Conservation (phyloP, 169 alveolate genomes). For the Cryptosporidium viatorum region DNA sequence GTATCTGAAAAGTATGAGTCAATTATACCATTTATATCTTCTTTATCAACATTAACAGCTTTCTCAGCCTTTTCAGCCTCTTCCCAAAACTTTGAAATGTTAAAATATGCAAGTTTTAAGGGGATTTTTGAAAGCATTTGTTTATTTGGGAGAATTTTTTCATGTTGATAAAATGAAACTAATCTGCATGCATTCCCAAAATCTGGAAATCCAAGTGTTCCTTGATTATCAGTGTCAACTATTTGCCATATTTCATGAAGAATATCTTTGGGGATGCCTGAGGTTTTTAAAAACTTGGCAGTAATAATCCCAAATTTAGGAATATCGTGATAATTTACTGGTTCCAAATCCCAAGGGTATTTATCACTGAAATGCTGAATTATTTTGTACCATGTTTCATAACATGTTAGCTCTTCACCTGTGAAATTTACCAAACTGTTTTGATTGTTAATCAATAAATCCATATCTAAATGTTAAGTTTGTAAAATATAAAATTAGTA, state of each 20-base stretch:
- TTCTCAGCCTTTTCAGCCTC: not conserved
- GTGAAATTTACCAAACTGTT: slow-evolving; percentile 3
- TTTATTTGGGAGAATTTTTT: slow-evolving; percentile 4
- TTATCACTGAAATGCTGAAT: slow-evolving; percentile 8
- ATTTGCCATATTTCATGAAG: slow-evolving; percentile 71
- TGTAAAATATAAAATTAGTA: not conserved
- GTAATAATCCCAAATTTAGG: slow-evolving; percentile 47
- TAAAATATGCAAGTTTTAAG: slow-evolving; percentile 31
- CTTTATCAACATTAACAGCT: not conserved
- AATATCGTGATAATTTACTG: not conserved
- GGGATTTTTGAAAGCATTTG: slow-evolving; percentile 6
- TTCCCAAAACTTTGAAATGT: slow-evolving; percentile 15
- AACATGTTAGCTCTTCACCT: slow-evolving; percentile 27
- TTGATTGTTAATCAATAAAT: not conserved
- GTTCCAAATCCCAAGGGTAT: not conserved
- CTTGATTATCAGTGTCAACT: slow-evolving; percentile 35
- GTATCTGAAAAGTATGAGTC: slow-evolving; percentile 27
- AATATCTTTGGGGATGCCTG: slow-evolving; percentile 38
- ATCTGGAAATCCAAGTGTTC: slow-evolving; percentile 10
- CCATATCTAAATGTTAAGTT: not conserved
- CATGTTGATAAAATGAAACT: slow-evolving; percentile 51
- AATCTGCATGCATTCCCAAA: slow-evolving; percentile 69
- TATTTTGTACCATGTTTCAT: slow-evolving; percentile 65
- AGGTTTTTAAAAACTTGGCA: slow-evolving; percentile 46
- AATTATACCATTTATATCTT: not conserved